These are phyloP conservation scores for Carex pumila DNA, from an alignment of 176 grass and related monocot genomes.

Conservation along the genomic window DNA sequence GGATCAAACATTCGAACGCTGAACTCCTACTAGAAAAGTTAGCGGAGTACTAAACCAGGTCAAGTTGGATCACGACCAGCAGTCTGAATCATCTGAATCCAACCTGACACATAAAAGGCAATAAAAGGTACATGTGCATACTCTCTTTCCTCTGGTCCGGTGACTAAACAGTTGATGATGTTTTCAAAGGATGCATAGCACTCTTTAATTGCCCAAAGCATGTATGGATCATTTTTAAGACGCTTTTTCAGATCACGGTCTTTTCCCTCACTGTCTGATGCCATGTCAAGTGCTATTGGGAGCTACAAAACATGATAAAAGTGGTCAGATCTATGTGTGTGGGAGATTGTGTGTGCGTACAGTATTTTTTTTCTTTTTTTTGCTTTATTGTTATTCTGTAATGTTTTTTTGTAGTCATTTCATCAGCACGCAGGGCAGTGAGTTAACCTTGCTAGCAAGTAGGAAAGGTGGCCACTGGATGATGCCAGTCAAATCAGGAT, in stretches of 20 bases:
- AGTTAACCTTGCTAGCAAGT: constrained; percentile 88
- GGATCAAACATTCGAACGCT: not conserved
- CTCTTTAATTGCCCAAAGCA: constrained; percentile 73
- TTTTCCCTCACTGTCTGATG: constrained; percentile 75
- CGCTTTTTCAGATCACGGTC: constrained; percentile 80
- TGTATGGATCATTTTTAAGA: constrained; percentile 62
- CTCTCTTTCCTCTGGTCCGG: constrained; percentile 47
- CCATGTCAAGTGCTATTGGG: constrained; percentile 97
- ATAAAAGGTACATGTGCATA: constrained; percentile 30
- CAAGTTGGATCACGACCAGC: not conserved
- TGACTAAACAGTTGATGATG: constrained; percentile 75
- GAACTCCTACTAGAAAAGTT: not conserved
- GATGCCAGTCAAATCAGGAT: constrained; percentile 55
- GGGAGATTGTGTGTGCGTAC: not conserved
- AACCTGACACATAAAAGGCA: not conserved
- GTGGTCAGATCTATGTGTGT: constrained; percentile 8
- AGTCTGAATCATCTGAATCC: not conserved
- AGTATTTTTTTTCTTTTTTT: not conserved
- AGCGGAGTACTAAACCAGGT: not conserved
- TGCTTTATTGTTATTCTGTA: not conserved
- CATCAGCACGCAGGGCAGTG: not conserved
- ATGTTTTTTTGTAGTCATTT: not conserved
- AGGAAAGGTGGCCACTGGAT: constrained; percentile 98
- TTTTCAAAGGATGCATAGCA: constrained; percentile 90
- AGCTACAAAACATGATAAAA: constrained; percentile 43